phyloP scores from a whole-genome alignment of 2,329 filamentous ascomycete genomes.

The Beauveria medogensis region DNA sequence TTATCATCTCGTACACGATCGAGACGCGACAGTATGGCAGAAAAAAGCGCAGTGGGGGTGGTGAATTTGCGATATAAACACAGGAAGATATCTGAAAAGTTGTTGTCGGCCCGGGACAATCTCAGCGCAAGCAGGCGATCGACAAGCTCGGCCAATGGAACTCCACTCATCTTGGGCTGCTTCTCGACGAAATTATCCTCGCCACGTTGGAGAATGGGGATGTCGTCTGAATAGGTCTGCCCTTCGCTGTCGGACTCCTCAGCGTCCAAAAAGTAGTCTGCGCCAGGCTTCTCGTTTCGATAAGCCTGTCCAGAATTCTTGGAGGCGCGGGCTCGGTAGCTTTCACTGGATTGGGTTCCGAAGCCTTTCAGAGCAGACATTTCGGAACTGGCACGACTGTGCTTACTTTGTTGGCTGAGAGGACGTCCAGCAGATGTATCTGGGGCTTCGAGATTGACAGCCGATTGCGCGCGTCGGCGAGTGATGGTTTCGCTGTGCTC shows the following conservation, averaged over 20 bases:
- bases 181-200: slow-evolving; percentile 52
- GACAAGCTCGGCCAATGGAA: slow-evolving; percentile 64
- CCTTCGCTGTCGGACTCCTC: slow-evolving; percentile 65
- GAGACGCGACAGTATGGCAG: slow-evolving; percentile 68
- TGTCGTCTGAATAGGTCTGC: slow-evolving; percentile 57
- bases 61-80: slow-evolving; percentile 93
- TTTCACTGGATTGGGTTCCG: slow-evolving; percentile 37
- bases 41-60: slow-evolving; percentile 68
- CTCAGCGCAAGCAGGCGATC: slow-evolving; percentile 78
- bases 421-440: slow-evolving; percentile 43
- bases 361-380: slow-evolving; percentile 52
- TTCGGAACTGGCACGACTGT: slow-evolving; percentile 65
- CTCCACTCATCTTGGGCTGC: slow-evolving; percentile 42
- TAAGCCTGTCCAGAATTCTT: slow-evolving; percentile 35
- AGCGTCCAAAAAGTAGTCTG: slow-evolving; percentile 55
- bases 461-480: slow-evolving; percentile 52
- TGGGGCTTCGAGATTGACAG: slow-evolving; percentile 51
- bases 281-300: slow-evolving; percentile 39
- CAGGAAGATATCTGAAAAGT: slow-evolving; percentile 82
- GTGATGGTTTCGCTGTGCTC: slow-evolving; percentile 36
- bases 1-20: slow-evolving; percentile 62
- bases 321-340: slow-evolving; percentile 22
- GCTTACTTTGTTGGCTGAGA: slow-evolving; percentile 54
- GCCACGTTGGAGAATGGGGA: slow-evolving; percentile 57
- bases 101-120: slow-evolving; percentile 78